These are phyloP conservation scores for Penicillium nucicola DNA, from an alignment of 495 filamentous ascomycete species.

Conservation along the genomic window DNA sequence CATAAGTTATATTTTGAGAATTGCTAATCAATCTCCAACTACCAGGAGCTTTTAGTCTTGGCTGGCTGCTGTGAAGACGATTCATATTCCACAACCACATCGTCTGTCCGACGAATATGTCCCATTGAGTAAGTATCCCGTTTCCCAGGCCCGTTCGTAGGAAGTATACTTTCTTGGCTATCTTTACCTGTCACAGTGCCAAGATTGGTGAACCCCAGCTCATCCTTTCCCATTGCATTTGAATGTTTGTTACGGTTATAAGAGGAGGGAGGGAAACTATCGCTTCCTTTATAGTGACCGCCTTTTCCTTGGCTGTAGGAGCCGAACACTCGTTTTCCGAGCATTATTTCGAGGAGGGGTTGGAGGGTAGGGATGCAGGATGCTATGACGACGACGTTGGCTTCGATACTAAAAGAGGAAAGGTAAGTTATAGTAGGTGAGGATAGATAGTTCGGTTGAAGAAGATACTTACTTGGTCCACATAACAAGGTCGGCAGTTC, in stretches of 20 bases:
- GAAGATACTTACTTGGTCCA: constrained; percentile 33
- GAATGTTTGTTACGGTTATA: constrained; percentile 14
- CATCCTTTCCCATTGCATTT: constrained; percentile 11
- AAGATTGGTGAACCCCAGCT: constrained; percentile 23
- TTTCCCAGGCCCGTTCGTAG: background rate
- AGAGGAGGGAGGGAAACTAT: constrained; percentile 6
- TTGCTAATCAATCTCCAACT: background rate
- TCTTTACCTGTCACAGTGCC: constrained; percentile 20
- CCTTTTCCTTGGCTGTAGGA: constrained; percentile 24
- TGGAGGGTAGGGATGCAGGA: constrained; percentile 43
- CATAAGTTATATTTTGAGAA: no score
- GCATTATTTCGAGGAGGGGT: constrained; percentile 35
- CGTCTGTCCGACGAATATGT: constrained; percentile 27
- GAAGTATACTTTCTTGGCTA: constrained; percentile 31
- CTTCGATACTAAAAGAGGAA: constrained; percentile 31
- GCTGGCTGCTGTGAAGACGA: background rate
- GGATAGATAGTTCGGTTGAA: background rate
- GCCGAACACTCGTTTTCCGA: constrained; percentile 27
- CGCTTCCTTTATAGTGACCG: constrained; percentile 19
- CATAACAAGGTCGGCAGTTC: constrained; percentile 30
- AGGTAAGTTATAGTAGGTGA: background rate
- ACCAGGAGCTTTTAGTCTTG: background rate
- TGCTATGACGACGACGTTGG: constrained; percentile 39
- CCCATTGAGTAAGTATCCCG: constrained; percentile 7
- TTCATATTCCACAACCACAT: constrained; percentile 30